Evolutionary conservation across 2,329 filamentous ascomycete genomes (phyloP).

Genomic region (Ophiostoma himal-ulmi): DNA sequence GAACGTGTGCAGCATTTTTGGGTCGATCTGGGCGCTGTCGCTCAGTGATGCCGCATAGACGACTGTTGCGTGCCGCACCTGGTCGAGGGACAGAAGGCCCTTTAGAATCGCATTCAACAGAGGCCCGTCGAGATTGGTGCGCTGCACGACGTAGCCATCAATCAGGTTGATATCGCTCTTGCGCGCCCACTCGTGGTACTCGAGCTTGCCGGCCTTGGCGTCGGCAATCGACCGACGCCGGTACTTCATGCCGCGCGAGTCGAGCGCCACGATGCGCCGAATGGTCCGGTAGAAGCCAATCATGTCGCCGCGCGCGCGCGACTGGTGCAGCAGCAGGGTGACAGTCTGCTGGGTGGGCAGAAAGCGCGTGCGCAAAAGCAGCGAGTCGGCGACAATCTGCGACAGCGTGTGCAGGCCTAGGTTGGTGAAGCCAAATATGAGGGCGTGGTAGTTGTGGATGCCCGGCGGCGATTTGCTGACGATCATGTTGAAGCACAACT

Average conservation of each 20-base stretch:
- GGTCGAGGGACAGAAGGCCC: constrained; percentile 45
- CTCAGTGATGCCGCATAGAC: constrained; percentile 40
- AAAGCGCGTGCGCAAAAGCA: constrained; percentile 41
- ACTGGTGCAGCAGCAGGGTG: constrained; percentile 47
- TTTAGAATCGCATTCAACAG: constrained; percentile 44
- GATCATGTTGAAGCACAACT: constrained; percentile 62
- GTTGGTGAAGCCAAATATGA: constrained; percentile 60
- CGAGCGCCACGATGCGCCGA: constrained; percentile 42
- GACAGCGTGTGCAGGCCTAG: constrained; percentile 46
- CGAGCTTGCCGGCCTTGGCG: not conserved
- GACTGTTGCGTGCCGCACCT: constrained; percentile 40
- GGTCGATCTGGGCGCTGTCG: constrained; percentile 35
- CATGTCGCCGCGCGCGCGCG: constrained; percentile 39
- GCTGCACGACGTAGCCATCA: constrained; percentile 38
- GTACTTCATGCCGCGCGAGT: constrained; percentile 38
- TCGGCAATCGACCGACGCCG: constrained; percentile 24
- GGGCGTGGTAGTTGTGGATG: constrained; percentile 63
- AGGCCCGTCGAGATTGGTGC: constrained; percentile 35
- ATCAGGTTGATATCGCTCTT: constrained; percentile 26
- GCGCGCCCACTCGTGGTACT: constrained; percentile 32
- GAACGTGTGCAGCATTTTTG: constrained; percentile 38
- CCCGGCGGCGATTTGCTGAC: constrained; percentile 56
- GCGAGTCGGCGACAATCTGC: constrained; percentile 48
- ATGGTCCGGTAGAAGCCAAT: constrained; percentile 42
- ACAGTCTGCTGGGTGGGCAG: constrained; percentile 46